A percentile compares a stretch with the other conserved stretches of the same genome.
Evolutionary conservation across 257 asterid species (phyloP).

Genomic region (Nicotiana tabacum): DNA sequence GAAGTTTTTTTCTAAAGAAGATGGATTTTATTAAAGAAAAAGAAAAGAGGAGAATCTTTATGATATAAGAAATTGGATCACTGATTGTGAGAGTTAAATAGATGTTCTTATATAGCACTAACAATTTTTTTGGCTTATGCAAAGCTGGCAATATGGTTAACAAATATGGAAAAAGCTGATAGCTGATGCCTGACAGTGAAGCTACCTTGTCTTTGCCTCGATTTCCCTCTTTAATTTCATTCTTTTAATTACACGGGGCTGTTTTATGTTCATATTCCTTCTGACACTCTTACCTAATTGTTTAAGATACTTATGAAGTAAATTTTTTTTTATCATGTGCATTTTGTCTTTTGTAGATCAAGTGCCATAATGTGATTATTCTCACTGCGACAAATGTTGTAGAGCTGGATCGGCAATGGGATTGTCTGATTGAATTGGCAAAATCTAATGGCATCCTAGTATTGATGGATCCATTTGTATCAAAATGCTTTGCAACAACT

Average conservation of each 20-base stretch:
- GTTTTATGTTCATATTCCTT: neutral
- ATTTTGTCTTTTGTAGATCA: conserved; percentile 42
- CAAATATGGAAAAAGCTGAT: neutral
- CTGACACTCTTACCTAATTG: neutral
- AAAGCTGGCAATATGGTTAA: neutral
- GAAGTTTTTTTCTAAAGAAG: neutral
- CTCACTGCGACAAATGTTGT: conserved; percentile 64
- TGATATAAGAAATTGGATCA: neutral
- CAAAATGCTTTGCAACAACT: conserved; percentile 44
- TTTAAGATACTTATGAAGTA: neutral
- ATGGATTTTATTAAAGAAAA: neutral
- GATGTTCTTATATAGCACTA: neutral
- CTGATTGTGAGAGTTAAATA: neutral
- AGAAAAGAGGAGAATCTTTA: neutral
- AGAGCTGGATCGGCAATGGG: conserved; percentile 74
- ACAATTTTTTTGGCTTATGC: neutral
- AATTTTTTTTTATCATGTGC: neutral
- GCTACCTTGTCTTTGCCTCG: neutral
- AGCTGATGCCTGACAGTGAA: neutral
- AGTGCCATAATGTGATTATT: conserved; percentile 75
- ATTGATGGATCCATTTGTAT: conserved; percentile 45
- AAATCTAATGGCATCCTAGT: conserved; percentile 35
- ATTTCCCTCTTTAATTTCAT: neutral
- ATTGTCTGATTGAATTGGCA: conserved; percentile 54
- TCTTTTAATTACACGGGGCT: neutral